These are phyloP conservation scores for Cystofilobasidium macerans DNA, from an alignment of 768 basidiomycete species.

Conservation along the genomic window DNA sequence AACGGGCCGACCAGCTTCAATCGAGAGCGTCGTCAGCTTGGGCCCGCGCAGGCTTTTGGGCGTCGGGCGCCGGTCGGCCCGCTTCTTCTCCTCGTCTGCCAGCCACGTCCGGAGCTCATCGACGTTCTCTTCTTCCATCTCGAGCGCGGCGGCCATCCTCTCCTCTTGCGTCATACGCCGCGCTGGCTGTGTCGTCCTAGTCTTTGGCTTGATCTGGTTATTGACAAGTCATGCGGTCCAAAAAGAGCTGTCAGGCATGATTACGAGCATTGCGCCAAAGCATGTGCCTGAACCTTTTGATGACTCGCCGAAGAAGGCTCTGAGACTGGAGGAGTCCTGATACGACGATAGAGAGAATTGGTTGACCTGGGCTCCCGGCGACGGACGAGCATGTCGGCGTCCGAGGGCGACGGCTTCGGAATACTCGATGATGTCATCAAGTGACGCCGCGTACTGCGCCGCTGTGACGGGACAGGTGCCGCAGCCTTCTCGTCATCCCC, in stretches of 20 bases:
- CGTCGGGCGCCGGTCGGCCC: conserved; percentile 40
- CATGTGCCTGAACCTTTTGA: too few species aligned
- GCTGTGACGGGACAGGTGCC: too few species aligned
- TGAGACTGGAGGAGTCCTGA: background rate
- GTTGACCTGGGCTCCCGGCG: background rate
- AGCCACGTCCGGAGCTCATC: conserved; percentile 68
- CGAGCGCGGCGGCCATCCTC: conserved; percentile 67
- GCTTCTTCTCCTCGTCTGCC: conserved; percentile 67
- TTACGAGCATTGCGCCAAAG: too few species aligned
- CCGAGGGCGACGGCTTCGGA: too few species aligned
- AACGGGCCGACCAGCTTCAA: background rate
- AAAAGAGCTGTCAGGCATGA: too few species aligned
- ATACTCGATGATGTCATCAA: too few species aligned
- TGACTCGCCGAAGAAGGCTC: background rate
- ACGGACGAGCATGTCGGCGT: background rate
- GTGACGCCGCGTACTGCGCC: too few species aligned
- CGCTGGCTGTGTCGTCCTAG: background rate
- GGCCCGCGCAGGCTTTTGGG: conserved; percentile 39
- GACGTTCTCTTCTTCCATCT: conserved; percentile 77
- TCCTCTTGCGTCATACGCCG: conserved; percentile 61
- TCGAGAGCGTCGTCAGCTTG: conserved; percentile 41
- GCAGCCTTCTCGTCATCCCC: too few species aligned
- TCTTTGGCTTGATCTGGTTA: background rate
- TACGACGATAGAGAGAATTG: too few species aligned
- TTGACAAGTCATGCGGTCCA: background rate